Evolutionary conservation across 139 green algal species (phyloP), one percentile per base, ranked within the genome.

Genomic region (Chlorella sp.): DNA sequence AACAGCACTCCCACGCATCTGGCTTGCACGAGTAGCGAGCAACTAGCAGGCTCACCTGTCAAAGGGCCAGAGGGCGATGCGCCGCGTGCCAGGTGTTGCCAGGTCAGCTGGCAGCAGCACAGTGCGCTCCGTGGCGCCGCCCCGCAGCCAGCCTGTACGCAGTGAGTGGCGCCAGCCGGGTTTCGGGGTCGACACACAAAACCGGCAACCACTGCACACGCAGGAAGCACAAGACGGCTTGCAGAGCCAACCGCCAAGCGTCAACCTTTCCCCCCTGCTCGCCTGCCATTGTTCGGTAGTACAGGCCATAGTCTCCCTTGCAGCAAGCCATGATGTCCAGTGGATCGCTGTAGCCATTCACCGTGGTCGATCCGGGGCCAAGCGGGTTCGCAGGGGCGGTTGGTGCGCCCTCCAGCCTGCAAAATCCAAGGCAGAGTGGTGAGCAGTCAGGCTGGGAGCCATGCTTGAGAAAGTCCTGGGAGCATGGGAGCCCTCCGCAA

Each of bases 261-360:
- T 54, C 7, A 7, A 54, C 46, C 46, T 7, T 11, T 54, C 46
- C 46, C 7, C 11, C 11, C 46, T 24, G 51, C 51, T 16, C 51
- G 24, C 51, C 51, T 32, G 82, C 82, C 54, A 85, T 79, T 13
- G 58, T 60, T 54, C 86, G 82, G 44, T 87, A 54, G 64, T 68
- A 87, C 32, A 90, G 73, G 3, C 64, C 67, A 26, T 81, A 81
- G 51, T 88, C 82, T 9, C 64, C 51, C 0, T 48, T 60, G 73
- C 82, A 85, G 82, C 86, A 87, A 34, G 80, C 73, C 73, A 90
- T 86, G 58, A 84, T 73, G 76, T 90, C 86, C 8, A 75, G 44
- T 2, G 32, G 58, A 28, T 82, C 73, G n/a, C 82, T 86, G 82
- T 87, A 87, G n/a, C 82, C 76, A 3, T 20, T 64, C 17, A 67